Evolutionary conservation across 208 protist genomes (phyloP).

Genomic region (Trypanosoma melophagium): DNA sequence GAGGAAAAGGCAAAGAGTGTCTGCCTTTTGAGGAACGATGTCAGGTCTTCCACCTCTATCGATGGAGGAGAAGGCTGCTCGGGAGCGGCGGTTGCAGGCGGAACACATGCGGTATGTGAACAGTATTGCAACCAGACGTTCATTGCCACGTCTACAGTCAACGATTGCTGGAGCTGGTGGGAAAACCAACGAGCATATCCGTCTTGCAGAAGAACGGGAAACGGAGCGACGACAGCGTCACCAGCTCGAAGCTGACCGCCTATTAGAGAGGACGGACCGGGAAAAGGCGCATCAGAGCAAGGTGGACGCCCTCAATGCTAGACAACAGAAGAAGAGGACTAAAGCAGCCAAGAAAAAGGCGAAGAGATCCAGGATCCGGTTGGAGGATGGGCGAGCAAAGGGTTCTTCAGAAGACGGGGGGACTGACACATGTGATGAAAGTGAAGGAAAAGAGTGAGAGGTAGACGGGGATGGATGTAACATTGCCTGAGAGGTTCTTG

Average conservation of each 20-base stretch:
- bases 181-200: conserved; percentile 70
- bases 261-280: conserved; percentile 30
- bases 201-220: conserved; percentile 69
- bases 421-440: conserved; percentile 10
- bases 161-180: conserved; percentile 82
- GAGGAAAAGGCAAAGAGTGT: not conserved
- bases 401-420: conserved; percentile 36
- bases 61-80: conserved; percentile 52
- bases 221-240: conserved; percentile 51
- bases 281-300: conserved; percentile 49
- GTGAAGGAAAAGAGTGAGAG: conserved; percentile 26
- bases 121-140: conserved; percentile 69
- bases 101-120: conserved; percentile 76
- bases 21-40: not conserved
- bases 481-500: not conserved
- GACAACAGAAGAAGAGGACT: conserved; percentile 53
- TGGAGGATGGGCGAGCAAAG: conserved; percentile 30
- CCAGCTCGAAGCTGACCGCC: conserved; percentile 34
- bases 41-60: conserved; percentile 38
- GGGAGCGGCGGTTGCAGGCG: conserved; percentile 55
- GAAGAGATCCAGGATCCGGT: conserved; percentile 24
- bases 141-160: conserved; percentile 69
- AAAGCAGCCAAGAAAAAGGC: conserved; percentile 32
- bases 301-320: conserved; percentile 36
- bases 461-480: not conserved